phyloP scores from a whole-genome alignment of 2,329 filamentous ascomycete genomes.

The Proliferodiscus dingleyae region DNA sequence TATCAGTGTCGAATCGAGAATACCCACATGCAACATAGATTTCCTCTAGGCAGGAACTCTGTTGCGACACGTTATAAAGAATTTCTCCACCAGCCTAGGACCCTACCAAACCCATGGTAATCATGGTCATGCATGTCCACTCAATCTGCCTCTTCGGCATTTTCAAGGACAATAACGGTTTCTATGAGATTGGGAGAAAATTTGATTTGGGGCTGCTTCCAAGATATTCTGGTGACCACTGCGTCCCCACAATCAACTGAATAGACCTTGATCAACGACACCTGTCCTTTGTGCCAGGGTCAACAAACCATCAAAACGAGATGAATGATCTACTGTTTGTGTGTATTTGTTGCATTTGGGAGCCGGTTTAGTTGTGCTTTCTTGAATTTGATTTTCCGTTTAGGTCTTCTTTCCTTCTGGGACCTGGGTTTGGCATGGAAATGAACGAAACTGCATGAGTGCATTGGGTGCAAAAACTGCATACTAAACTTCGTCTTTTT shows the following conservation, averaged over 20 bases:
- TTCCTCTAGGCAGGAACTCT: neutral
- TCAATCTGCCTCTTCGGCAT: slow-evolving; percentile 4
- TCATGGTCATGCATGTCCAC: neutral
- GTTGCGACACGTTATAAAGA: neutral
- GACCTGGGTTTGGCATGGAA: slow-evolving; percentile 12
- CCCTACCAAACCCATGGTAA: slow-evolving; percentile 1
- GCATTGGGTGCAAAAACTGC: no score
- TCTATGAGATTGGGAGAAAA: neutral
- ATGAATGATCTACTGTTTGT: slow-evolving; percentile 20
- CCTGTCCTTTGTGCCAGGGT: slow-evolving; percentile 5
- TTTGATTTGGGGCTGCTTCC: slow-evolving; percentile 4
- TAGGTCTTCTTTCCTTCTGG: slow-evolving; percentile 5
- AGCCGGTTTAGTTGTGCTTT: slow-evolving; percentile 20
- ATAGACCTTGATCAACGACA: slow-evolving; percentile 10
- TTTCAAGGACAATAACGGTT: neutral
- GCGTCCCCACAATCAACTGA: neutral
- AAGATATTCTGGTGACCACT: no score
- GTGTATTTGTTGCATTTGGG: slow-evolving; percentile 28
- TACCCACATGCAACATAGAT: no score
- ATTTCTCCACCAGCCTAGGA: neutral
- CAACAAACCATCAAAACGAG: slow-evolving; percentile 9
- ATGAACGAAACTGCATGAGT: no score
- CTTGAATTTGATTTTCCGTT: slow-evolving; percentile 10
- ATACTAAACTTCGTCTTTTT: no score
- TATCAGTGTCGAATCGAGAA: no score